Base-by-base conservation (phyloP, 23 red algal genomes). In the Gracilaria gracilis region DNA sequence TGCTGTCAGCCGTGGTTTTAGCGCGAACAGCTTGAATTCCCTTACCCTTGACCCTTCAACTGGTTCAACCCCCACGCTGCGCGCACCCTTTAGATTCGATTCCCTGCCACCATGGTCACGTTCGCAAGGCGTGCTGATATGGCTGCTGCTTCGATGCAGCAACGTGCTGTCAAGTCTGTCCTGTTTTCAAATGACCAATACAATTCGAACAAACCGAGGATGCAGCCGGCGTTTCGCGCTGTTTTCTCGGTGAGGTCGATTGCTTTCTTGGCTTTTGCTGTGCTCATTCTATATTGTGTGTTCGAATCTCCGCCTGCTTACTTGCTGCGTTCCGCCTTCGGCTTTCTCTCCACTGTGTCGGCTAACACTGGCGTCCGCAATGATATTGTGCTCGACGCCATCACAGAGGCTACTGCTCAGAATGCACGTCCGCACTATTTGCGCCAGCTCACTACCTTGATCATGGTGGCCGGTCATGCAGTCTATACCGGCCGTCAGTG, bases 401-500 rank as follows among this genome's bases (percentile, higher is more conserved):
- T 90, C 16, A 74, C 87, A 8, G 64, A 86, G 34, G 39, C 67
- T 62, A 71, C 90, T 21, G 74, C 69, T 57, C 59, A 86, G 21
- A 73, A 46, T 71, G 61, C 46, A 40, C 79, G 81, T 19, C 90
- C 46, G 19, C 53, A 81, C 3, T 55, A 77, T 23, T 62, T 66
- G 20, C 66, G 53, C n/a, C 25, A n/a, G 21, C 74, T 95, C 28
- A 88, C 61, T 5, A 86, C 82, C 25, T 86, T 98, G 48, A 61
- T 98, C 81, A 91, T 98, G 64, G 91, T 94, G 2, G 96, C 96
- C 46, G 96, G 96, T 20, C 91, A 98, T 64, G 92, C 96, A 21
- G 65, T 98, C 23, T 98, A 79, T 47, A 87, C 83, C 11, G 88
- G 82, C 9, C 35, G 15, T 37, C 40, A 58, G 16, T 96, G 88